Percentiles rank a stretch among this genome's conserved stretches.
Conservation (phyloP, 2,329 filamentous ascomycete species). For the Alternaria hordeiaustralica region DNA sequence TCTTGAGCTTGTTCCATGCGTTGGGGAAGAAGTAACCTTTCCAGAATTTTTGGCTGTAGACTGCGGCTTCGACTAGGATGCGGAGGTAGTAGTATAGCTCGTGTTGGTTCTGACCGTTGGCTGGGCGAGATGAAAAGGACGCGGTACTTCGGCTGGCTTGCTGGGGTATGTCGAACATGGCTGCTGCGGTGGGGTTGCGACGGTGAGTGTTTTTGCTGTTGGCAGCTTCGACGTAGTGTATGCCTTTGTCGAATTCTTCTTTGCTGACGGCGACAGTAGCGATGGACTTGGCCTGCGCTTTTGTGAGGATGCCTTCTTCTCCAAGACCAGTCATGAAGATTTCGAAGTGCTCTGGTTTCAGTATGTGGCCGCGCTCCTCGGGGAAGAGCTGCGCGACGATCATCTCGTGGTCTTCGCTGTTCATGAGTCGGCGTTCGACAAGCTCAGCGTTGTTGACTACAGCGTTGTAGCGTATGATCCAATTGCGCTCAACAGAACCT, state of each 20-base stretch:
- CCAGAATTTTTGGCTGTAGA: slow-evolving; percentile 21
- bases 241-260: slow-evolving; percentile 12
- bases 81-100: slow-evolving; percentile 7
- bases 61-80: slow-evolving; percentile 21
- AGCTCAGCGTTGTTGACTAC: not conserved
- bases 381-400: slow-evolving; percentile 16
- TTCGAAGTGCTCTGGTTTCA: slow-evolving; percentile 13
- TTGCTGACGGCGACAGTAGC: not conserved
- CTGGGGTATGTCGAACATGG: slow-evolving; percentile 11
- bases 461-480: slow-evolving; percentile 16
- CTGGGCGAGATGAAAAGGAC: not conserved
- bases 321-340: slow-evolving; percentile 12
- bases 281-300: not conserved
- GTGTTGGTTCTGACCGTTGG: not conserved
- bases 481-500: slow-evolving; percentile 8
- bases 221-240: not conserved
- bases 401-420: slow-evolving; percentile 12
- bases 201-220: not conserved
- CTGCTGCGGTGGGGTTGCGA: not conserved
- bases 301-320: slow-evolving; percentile 11
- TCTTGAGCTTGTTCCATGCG: slow-evolving; percentile 1
- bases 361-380: not conserved
- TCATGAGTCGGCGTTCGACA: slow-evolving; percentile 4
- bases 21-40: slow-evolving; percentile 18
- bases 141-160: not conserved